phyloP scores from a whole-genome alignment of 805 yeast genomes.

The Myxozyma kluyveri region DNA sequence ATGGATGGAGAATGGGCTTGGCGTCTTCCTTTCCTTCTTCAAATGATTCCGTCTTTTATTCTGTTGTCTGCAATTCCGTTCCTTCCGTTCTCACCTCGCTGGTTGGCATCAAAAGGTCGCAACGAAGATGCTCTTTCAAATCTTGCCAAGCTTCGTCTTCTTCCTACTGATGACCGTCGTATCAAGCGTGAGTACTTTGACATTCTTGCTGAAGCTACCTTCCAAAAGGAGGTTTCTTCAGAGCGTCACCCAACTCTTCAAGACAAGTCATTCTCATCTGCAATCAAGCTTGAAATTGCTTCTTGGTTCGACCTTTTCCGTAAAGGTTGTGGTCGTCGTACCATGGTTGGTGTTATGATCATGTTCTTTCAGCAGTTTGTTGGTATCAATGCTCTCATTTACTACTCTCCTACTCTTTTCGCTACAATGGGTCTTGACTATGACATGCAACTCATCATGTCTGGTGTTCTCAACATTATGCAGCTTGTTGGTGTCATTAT shows the following conservation, averaged over 20 bases:
- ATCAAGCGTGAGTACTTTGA: conserved; percentile 6
- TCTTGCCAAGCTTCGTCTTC: conserved; percentile 30
- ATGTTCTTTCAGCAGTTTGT: conserved; percentile 35
- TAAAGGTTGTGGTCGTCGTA: not conserved
- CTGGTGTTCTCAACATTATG: conserved; percentile 46
- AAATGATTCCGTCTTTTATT: conserved; percentile 49
- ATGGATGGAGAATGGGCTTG: conserved; percentile 37
- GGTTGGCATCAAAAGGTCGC: conserved; percentile 37
- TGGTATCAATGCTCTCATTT: conserved; percentile 49
- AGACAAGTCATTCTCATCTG: not conserved
- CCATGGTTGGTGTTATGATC: conserved; percentile 1
- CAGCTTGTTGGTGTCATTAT: conserved; percentile 49
- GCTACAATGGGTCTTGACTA: conserved; percentile 45
- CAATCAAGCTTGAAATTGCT: not conserved
- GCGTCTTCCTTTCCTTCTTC: conserved; percentile 50
- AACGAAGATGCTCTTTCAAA: conserved; percentile 32
- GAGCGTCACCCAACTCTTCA: not conserved
- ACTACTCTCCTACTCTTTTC: conserved; percentile 48
- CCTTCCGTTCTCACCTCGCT: conserved; percentile 55
- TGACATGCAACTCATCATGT: conserved; percentile 1
- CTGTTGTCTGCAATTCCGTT: conserved; percentile 43
- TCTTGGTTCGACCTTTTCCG: conserved; percentile 12
- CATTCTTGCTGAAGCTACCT: conserved; percentile 28
- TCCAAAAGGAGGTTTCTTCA: not conserved
- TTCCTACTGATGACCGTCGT: conserved; percentile 8